Conservation (phyloP, 768 basidiomycete genomes). For the Neoboletus brunneissimus region DNA sequence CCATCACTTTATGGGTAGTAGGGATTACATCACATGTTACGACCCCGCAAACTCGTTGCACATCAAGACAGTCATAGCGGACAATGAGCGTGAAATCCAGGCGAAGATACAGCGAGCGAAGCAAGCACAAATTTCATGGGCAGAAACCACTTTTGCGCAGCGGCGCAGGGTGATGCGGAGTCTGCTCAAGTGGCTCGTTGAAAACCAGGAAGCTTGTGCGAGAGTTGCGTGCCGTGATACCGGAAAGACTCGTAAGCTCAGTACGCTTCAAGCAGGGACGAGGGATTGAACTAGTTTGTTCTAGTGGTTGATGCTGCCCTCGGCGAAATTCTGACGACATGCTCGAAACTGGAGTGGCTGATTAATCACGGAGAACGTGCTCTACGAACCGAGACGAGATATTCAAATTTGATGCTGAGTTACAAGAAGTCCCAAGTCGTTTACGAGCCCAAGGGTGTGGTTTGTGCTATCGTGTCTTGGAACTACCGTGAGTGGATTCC, state of each 20-base stretch:
- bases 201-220: conserved; percentile 85
- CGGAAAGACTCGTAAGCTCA: conserved; percentile 82
- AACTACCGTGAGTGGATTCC: conserved; percentile 70
- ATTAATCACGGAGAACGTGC: conserved; percentile 80
- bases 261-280: not conserved
- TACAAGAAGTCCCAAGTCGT: conserved; percentile 79
- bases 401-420: conserved; percentile 60
- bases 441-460: conserved; percentile 91
- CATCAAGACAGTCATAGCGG: conserved; percentile 73
- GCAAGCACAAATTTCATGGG: conserved; percentile 72
- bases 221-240: conserved; percentile 90
- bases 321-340: conserved; percentile 93
- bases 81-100: conserved; percentile 67
- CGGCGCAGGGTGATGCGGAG: conserved; percentile 82
- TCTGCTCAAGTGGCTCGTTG: conserved; percentile 87
- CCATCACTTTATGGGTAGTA: conserved; percentile 40
- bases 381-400: conserved; percentile 70
- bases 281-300: conserved; percentile 2
- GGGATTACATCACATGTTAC: conserved; percentile 82
- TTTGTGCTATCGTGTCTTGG: conserved; percentile 93
- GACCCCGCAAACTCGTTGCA: conserved; percentile 89
- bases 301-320: conserved; percentile 90
- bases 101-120: conserved; percentile 66
- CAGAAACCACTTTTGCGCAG: conserved; percentile 69
- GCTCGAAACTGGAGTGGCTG: conserved; percentile 92